Evolutionary conservation across 2,329 filamentous ascomycete species (phyloP), one percentile per base, ranked within the genome.

Genomic region (Apiospora sp.): DNA sequence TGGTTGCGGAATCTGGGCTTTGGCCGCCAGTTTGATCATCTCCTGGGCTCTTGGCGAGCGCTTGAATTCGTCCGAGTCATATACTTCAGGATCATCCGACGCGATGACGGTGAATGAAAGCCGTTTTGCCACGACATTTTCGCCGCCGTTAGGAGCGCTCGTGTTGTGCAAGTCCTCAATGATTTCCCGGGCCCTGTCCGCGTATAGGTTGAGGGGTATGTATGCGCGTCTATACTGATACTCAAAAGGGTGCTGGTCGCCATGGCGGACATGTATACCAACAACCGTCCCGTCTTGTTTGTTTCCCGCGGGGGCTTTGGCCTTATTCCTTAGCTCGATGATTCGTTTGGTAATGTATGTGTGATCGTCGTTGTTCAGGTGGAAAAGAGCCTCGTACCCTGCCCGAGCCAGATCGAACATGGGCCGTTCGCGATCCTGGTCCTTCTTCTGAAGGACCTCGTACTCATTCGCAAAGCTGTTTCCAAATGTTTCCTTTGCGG

Each of bases 21-120:
- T 93, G 69, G 90, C 91, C 12, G 93, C 93, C 8, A 97, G 88
- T 30, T 91, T 89, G 79, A 97, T 96, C 73, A 90, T 90, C 77
- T 93, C 90, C 80, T 97, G 94, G 0, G 94, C 94, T 6, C 90
- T 88, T 7, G 88, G 77, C 0, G 88, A 85, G 24, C 82, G 81
- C 1, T 82, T 82, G 72, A 96, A 87, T 77, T 95, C 93, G 1
- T 88, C 84, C 14, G 90, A 85, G 30, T 89, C 86, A 78, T 94
- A 92, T 34, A 96, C 90, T 71, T 91, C 89, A 0, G 94, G 93
- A 78, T 97, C 94, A 79, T 97, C 94, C 0, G 93, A 95, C 6
- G 94, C 93, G 37, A 97, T 80, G 1, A 97, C 80, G 7, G 89
- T 81, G 51, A 94, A 81, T 34, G 85, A 84, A 30, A 82, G 82